Evolutionary conservation across 2,329 filamentous ascomycete species (phyloP).

Genomic region (Penicillium sp.): DNA sequence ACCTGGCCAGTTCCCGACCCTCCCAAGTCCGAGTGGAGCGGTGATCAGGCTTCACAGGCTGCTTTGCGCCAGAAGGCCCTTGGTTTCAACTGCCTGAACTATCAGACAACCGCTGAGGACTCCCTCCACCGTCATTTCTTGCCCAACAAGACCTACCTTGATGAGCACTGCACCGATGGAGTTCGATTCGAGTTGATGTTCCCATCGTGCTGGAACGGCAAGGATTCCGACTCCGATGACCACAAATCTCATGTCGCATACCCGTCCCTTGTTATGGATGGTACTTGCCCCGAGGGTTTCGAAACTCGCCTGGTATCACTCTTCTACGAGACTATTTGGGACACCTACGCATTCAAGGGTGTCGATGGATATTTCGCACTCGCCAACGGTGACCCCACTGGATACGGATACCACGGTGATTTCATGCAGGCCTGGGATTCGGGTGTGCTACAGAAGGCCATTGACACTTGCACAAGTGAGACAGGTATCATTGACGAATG

Average conservation of each 20-base stretch:
- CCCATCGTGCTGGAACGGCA: conserved; percentile 83
- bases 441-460: conserved; percentile 66
- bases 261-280: conserved; percentile 71
- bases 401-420: conserved; percentile 74
- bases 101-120: conserved; percentile 61
- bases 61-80: conserved; percentile 75
- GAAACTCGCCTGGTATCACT: conserved; percentile 68
- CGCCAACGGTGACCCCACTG: conserved; percentile 73
- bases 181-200: conserved; percentile 83
- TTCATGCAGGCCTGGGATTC: conserved; percentile 77
- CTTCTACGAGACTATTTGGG: conserved; percentile 83
- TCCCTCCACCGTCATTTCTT: conserved; percentile 79
- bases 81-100: conserved; percentile 96
- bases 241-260: conserved; percentile 71
- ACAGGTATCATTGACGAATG: conserved; percentile 73
- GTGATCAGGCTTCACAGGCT: conserved; percentile 64
- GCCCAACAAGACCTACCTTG: conserved; percentile 75
- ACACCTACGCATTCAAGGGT: conserved; percentile 64
- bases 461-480: conserved; percentile 69
- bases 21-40: conserved; percentile 68
- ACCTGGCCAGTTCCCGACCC: conserved; percentile 65
- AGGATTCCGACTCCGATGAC: conserved; percentile 54
- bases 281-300: conserved; percentile 69
- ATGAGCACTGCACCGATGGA: conserved; percentile 77
- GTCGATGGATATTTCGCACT: conserved; percentile 69